Evolutionary conservation across 2,329 filamentous ascomycete species (phyloP).

Genomic region (Triangularia setosa): DNA sequence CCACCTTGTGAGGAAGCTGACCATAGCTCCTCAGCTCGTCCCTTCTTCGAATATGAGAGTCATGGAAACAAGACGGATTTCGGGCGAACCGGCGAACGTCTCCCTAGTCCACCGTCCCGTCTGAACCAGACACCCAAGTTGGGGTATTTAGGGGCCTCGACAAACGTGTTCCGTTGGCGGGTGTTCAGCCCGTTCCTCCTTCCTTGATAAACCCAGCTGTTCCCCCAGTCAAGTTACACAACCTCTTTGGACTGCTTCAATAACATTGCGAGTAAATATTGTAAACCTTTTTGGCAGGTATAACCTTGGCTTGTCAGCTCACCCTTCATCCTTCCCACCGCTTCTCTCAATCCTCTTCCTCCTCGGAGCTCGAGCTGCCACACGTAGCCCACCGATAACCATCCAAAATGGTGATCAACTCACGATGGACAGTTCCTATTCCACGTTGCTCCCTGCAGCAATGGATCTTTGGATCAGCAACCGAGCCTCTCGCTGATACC

Average conservation of each 20-base stretch:
- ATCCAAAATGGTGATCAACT: constrained; percentile 43
- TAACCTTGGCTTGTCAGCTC: not conserved
- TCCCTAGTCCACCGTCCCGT: not conserved
- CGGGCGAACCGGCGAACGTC: not conserved
- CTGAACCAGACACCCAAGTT: not conserved
- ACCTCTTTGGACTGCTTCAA: not conserved
- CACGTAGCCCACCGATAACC: not conserved
- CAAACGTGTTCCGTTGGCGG: not conserved
- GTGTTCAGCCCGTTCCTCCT: not conserved
- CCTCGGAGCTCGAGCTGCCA: too few relatives aligned
- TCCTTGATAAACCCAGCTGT: not conserved
- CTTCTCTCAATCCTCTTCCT: not conserved
- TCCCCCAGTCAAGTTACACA: not conserved
- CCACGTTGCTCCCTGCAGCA: constrained; percentile 49
- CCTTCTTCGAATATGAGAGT: not conserved
- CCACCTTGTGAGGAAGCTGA: not conserved
- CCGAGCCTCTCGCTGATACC: constrained; percentile 39
- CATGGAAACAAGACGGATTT: not conserved
- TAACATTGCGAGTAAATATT: not conserved
- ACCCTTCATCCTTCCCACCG: not conserved
- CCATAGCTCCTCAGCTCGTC: not conserved
- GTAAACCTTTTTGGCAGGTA: not conserved
- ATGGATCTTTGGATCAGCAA: constrained; percentile 52
- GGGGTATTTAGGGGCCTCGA: not conserved
- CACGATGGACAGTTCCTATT: constrained; percentile 43